These are phyloP conservation scores for Globisporangium radiosum DNA, from an alignment of 352 stramenopile genomes.

Conservation along the genomic window DNA sequence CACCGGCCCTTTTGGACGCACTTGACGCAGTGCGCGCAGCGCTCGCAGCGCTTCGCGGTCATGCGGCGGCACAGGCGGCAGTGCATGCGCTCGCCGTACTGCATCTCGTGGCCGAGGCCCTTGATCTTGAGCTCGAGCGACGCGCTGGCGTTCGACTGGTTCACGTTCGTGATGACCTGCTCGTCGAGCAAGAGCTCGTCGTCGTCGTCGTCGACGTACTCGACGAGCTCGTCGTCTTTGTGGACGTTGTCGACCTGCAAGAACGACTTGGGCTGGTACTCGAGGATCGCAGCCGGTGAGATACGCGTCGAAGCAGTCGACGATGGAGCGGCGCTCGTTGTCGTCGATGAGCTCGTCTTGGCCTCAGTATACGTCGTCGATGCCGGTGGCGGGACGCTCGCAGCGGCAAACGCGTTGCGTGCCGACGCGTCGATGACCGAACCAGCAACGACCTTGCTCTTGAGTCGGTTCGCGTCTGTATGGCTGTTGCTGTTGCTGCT, in stretches of 20 bases:
- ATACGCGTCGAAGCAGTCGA: conserved; percentile 11
- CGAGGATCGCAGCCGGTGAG: conserved; percentile 35
- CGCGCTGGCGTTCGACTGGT: conserved; percentile 51
- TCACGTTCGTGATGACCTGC: conserved; percentile 75
- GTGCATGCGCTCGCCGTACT: conserved; percentile 56
- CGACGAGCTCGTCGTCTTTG: conserved; percentile 50
- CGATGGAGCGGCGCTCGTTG: conserved; percentile 9
- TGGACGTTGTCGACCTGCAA: conserved; percentile 35
- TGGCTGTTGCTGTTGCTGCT: conserved; percentile 1
- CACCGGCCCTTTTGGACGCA: conserved; percentile 67
- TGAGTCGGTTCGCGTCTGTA: neutral
- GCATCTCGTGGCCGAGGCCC: conserved; percentile 61
- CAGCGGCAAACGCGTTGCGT: conserved; percentile 14
- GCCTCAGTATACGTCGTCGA: conserved; percentile 3
- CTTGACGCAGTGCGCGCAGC: conserved; percentile 65
- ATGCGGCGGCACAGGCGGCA: conserved; percentile 69
- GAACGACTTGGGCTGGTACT: conserved; percentile 77
- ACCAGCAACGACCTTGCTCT: conserved; percentile 8
- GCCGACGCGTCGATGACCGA: conserved; percentile 11
- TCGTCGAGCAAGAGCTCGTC: conserved; percentile 51
- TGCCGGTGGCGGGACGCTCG: conserved; percentile 2
- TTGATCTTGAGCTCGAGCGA: conserved; percentile 71
- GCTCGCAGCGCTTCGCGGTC: conserved; percentile 65
- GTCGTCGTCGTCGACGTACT: conserved; percentile 65
- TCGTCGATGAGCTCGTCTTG: conserved; percentile 4